phyloP scores from a whole-genome alignment of 805 yeast species.

The Maudiozyma barnettii region DNA sequence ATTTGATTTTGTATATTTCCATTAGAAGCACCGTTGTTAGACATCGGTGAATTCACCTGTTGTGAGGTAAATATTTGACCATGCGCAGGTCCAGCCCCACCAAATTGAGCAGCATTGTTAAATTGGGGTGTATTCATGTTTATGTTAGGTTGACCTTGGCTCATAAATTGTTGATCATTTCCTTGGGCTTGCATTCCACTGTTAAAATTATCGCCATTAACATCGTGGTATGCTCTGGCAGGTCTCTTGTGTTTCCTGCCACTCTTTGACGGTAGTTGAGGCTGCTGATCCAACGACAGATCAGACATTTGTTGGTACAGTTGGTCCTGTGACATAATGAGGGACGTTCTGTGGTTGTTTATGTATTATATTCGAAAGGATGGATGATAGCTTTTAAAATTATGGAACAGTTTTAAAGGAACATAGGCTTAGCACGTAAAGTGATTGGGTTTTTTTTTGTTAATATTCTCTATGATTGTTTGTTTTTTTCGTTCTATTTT shows the following conservation, averaged over 20 bases:
- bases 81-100: not conserved
- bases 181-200: not conserved
- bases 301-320: constrained; percentile 14
- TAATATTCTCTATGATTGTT: not conserved
- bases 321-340: constrained; percentile 10
- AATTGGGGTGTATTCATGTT: not conserved
- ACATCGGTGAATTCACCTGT: not conserved
- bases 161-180: not conserved
- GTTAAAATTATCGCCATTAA: constrained; percentile 3
- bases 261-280: constrained; percentile 2
- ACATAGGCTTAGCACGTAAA: not conserved
- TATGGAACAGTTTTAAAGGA: not conserved
- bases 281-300: constrained; percentile 13
- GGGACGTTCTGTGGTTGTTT: no score
- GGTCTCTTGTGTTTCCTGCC: constrained; percentile 23
- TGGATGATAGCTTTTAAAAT: no score
- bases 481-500: not conserved
- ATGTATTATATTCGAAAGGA: no score
- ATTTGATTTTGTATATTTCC: not conserved
- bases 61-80: constrained; percentile 6
- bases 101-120: not conserved
- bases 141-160: not conserved
- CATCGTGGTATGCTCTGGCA: constrained; percentile 23
- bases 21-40: not conserved
- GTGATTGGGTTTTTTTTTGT: not conserved